phyloP scores from a whole-genome alignment of 1,139 yeast species.

The Kluyveromyces sp. region DNA sequence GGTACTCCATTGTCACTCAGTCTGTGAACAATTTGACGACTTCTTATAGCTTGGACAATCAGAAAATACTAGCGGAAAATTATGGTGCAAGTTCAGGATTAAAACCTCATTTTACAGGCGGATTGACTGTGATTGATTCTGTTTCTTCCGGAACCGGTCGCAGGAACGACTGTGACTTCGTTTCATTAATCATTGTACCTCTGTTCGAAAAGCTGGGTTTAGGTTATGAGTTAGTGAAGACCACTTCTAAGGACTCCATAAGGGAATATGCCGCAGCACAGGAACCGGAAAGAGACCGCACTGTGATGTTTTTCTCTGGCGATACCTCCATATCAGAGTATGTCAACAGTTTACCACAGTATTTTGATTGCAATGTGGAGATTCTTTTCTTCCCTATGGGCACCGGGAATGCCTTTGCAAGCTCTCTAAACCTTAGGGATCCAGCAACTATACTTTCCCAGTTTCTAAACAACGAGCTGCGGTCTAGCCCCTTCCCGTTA shows the following conservation, averaged over 20 bases:
- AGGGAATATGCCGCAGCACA: slow-evolving; percentile 34
- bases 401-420: slow-evolving; percentile 76
- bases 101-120: neutral
- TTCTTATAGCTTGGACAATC: neutral
- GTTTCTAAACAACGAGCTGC: slow-evolving; percentile 35
- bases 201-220: slow-evolving; percentile 37
- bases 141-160: slow-evolving; percentile 52
- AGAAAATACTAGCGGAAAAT: neutral
- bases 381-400: slow-evolving; percentile 67
- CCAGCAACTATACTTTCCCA: slow-evolving; percentile 43
- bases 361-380: slow-evolving; percentile 19
- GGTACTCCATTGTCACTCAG: neutral
- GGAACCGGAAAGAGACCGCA: slow-evolving; percentile 24
- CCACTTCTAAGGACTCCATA: slow-evolving; percentile 36
- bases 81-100: neutral
- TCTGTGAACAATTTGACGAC: neutral
- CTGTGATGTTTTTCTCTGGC: slow-evolving; percentile 67
- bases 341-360: slow-evolving; percentile 43
- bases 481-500: slow-evolving; percentile 44
- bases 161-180: slow-evolving; percentile 35
- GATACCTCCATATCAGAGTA: slow-evolving; percentile 82
- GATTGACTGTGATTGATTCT: slow-evolving; percentile 43
- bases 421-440: slow-evolving; percentile 47
- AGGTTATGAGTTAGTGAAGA: slow-evolving; percentile 36
- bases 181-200: slow-evolving; percentile 40